phyloP scores from a whole-genome alignment of 164 flowering plant species.

The Taxillus chinensis region DNA sequence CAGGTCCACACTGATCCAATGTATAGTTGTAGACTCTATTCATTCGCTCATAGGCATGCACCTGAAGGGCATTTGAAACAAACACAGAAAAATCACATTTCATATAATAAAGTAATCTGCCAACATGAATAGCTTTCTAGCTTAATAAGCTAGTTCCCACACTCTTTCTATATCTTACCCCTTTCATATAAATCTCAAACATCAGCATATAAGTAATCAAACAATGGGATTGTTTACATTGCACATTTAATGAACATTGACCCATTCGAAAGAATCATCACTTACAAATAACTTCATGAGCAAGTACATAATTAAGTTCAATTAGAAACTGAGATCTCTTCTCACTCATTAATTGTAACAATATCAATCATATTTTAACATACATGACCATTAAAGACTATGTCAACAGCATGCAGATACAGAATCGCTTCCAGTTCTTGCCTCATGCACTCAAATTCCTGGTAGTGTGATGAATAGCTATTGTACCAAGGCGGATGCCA shows the following conservation, averaged over 20 bases:
- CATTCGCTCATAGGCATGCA: slow-evolving; percentile 91
- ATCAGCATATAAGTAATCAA: too few relatives aligned
- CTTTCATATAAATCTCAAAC: too few relatives aligned
- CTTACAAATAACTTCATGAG: too few relatives aligned
- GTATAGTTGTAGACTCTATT: slow-evolving; percentile 75
- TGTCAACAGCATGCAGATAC: slow-evolving; percentile 55
- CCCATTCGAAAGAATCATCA: too few relatives aligned
- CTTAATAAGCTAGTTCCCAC: too few relatives aligned
- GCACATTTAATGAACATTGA: too few relatives aligned
- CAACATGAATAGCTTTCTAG: too few relatives aligned
- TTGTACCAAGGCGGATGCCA: slow-evolving; percentile 99
- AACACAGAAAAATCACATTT: background rate
- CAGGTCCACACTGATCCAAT: slow-evolving; percentile 75
- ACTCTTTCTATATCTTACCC: too few relatives aligned
- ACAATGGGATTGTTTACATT: too few relatives aligned
- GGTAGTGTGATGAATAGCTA: slow-evolving; percentile 86
- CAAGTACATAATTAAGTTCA: too few relatives aligned
- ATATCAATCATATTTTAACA: slow-evolving; percentile 12
- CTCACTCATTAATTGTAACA: too few relatives aligned
- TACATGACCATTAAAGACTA: slow-evolving; percentile 88
- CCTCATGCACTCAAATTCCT: slow-evolving; percentile 97
- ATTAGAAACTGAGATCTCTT: too few relatives aligned
- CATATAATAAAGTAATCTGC: background rate
- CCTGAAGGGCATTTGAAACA: slow-evolving; percentile 27
- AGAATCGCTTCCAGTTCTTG: slow-evolving; percentile 76